phyloP scores from a whole-genome alignment of 768 basidiomycete species.

The Mycena sanguinolenta region DNA sequence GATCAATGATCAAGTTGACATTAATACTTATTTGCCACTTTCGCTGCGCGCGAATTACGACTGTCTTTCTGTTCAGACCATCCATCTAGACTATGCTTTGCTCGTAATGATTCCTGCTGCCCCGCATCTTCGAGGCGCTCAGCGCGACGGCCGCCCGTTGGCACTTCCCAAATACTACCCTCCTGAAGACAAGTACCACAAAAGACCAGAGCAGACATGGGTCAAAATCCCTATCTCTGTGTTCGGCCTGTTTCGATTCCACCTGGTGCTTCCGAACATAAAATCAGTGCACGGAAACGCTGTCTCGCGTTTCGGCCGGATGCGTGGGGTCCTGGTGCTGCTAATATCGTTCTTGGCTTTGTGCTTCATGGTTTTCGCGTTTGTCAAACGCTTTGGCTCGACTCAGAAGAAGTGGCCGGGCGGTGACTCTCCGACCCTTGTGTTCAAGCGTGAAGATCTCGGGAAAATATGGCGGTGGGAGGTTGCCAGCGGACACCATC shows the following conservation, averaged over 20 bases:
- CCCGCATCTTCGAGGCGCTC: conserved; percentile 24
- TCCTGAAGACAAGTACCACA: conserved; percentile 32
- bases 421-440: conserved; percentile 76
- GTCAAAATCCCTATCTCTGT: conserved; percentile 21
- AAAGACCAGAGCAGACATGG: conserved; percentile 30
- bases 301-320: conserved; percentile 34
- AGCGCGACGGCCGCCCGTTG: conserved; percentile 22
- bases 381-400: conserved; percentile 72
- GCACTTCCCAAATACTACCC: conserved; percentile 29
- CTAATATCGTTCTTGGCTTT: conserved; percentile 60
- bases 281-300: background rate
- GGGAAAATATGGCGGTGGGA: conserved; percentile 98
- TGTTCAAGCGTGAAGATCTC: conserved; percentile 82
- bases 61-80: too few species aligned
- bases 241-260: conserved; percentile 17
- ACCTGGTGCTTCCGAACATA: conserved; percentile 27
- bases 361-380: conserved; percentile 69
- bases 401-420: conserved; percentile 74
- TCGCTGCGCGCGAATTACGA: background rate
- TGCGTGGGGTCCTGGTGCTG: conserved; percentile 68
- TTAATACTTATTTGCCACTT: background rate
- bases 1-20: background rate
- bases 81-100: conserved; percentile 12
- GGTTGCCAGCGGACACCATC: conserved; percentile 93
- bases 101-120: conserved; percentile 19